phyloP scores from a whole-genome alignment of 345 rosid genomes.

The Mallotus nudiflorus region DNA sequence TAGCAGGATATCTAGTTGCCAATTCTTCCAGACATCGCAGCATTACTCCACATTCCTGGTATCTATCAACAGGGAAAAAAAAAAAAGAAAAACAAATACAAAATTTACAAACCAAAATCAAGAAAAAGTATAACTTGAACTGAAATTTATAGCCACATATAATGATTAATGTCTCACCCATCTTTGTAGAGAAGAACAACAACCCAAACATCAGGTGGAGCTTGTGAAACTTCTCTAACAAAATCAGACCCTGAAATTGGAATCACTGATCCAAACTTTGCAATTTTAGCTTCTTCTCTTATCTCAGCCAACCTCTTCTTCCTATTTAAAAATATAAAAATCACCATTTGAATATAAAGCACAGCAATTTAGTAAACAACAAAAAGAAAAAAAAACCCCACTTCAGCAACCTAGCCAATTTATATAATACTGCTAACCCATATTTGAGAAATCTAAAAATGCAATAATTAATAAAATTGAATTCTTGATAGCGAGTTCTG shows the following conservation, averaged over 20 bases:
- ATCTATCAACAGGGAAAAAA: constrained; percentile 31
- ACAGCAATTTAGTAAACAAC: no score
- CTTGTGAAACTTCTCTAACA: constrained; percentile 87
- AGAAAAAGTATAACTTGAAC: background rate
- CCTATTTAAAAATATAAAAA: constrained; percentile 33
- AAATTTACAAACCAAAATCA: constrained; percentile 1
- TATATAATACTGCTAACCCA: constrained; percentile 41
- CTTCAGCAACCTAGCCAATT: background rate
- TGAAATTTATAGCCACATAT: background rate
- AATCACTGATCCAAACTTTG: constrained; percentile 71
- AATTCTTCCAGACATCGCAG: constrained; percentile 81
- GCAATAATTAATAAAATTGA: no score
- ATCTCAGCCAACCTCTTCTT: constrained; percentile 89
- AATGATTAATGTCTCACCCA: constrained; percentile 47
- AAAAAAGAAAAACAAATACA: no score
- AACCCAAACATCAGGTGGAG: constrained; percentile 92
- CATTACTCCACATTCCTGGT: constrained; percentile 71
- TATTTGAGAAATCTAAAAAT: no score
- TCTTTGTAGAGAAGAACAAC: constrained; percentile 91
- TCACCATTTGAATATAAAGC: no score
- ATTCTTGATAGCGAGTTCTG: no score
- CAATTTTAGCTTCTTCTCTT: constrained; percentile 62
- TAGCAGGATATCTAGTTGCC: constrained; percentile 78
- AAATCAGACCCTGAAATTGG: constrained; percentile 94
- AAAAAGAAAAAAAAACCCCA: background rate